Base-by-base conservation (phyloP, 768 basidiomycete species). In the Krasilnikovozyma curviuscula region DNA sequence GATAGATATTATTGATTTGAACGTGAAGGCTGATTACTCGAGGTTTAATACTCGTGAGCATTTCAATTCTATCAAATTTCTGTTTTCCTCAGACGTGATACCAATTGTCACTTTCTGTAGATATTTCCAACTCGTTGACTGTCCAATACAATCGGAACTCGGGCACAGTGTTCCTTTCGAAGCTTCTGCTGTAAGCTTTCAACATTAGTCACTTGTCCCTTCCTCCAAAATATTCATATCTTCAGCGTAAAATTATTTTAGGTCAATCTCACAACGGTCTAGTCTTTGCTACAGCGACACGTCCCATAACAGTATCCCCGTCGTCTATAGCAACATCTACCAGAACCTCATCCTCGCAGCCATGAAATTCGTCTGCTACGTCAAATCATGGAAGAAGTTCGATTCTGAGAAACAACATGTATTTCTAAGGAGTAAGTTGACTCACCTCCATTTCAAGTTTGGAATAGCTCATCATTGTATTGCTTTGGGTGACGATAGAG, bases 331-430 rank as follows among this genome's bases (percentile, higher is more conserved):
- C 45, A 98, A 95, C 63, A 70, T 91, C 12, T 93, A 85, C 62
- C 81, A 85, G 60, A 82, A 78, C 57, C 80, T 88, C 59, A 63
- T 83, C 27, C 63, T 93, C 35, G 71, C 76, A 3, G 83, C 81
- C 0, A 78, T 86, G 70, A 91, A 83, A 66, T 80, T 85, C 72
- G 77, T 83, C 50, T 71, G 73, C 44, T 93, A 95, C 60, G 66
- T 95, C 29, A 69, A 71, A 30, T 54, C 54, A 13, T 63, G 63
- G 60, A 49, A 53, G 7, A n/a, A 46, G 0, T 53, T 55, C 5
- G 32, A 44, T 1, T 24, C 19, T 21, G 18, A 57, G 10, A 52
- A 53, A n/a, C 19, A 27, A 59, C 57, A 59, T 16, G 81, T 81
- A 55, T 63, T 83, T 40, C 63, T 68, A 32, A 66, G 82, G 81